A percentile compares a stretch with the other conserved stretches of the same genome.
Evolutionary conservation across 495 filamentous ascomycete genomes (phyloP).

Genomic region (Aspergillus nidulans): DNA sequence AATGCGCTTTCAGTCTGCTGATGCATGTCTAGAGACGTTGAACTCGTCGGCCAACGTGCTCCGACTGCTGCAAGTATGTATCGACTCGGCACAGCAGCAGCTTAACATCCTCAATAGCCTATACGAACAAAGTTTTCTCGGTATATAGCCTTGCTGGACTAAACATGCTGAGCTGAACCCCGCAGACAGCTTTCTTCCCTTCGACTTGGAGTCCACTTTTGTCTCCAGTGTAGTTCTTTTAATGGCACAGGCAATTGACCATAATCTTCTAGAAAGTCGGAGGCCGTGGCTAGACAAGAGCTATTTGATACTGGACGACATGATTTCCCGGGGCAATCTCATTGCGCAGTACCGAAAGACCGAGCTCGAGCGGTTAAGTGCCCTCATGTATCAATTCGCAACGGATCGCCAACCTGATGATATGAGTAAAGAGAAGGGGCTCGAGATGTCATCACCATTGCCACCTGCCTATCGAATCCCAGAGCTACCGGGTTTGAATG

Average conservation of each 20-base stretch:
- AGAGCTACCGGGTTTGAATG: slow-evolving; percentile 11
- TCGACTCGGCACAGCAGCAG: slow-evolving; percentile 39
- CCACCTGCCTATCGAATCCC: slow-evolving; percentile 1
- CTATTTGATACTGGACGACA: slow-evolving; percentile 38
- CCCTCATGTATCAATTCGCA: slow-evolving; percentile 26
- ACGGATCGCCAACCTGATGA: slow-evolving; percentile 10
- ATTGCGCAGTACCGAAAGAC: slow-evolving; percentile 34
- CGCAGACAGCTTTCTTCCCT: slow-evolving; percentile 43
- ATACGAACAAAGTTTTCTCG: slow-evolving; percentile 36
- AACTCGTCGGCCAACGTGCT: slow-evolving; percentile 29
- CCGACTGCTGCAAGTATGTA: slow-evolving; percentile 36
- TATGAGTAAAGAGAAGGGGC: not conserved
- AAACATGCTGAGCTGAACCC: not conserved
- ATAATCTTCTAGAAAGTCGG: slow-evolving; percentile 21
- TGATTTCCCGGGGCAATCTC: slow-evolving; percentile 36
- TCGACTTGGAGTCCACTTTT: slow-evolving; percentile 41
- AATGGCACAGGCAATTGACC: slow-evolving; percentile 31
- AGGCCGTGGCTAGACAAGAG: slow-evolving; percentile 32
- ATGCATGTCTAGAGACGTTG: slow-evolving; percentile 20
- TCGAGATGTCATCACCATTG: not conserved
- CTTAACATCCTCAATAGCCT: slow-evolving; percentile 36
- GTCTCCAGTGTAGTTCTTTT: slow-evolving; percentile 36
- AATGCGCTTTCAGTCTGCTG: slow-evolving; percentile 29
- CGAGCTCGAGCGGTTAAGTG: slow-evolving; percentile 37
- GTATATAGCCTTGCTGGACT: slow-evolving; percentile 15